phyloP scores from a whole-genome alignment of 1,139 yeast genomes.

The Geotrichum klebahnii region DNA sequence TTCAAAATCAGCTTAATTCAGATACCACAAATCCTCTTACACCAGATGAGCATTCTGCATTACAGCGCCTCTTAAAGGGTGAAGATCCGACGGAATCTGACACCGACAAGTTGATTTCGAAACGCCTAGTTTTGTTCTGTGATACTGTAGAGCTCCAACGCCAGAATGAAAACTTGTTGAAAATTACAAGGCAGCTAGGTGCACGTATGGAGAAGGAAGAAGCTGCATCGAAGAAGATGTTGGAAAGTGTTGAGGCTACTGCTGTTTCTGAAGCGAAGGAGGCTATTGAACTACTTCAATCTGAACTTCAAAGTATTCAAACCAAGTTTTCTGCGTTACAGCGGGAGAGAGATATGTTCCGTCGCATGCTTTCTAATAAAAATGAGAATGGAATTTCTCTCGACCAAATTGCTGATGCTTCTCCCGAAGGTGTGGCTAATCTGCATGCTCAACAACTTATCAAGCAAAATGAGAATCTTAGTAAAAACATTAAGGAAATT shows the following conservation, averaged over 20 bases:
- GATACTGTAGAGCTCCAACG: conserved; percentile 64
- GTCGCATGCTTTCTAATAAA: conserved; percentile 42
- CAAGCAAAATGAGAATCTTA: conserved; percentile 39
- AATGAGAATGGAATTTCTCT: conserved; percentile 26
- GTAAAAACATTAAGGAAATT: conserved; percentile 37
- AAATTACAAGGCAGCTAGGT: conserved; percentile 66
- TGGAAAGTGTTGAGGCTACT: conserved; percentile 50
- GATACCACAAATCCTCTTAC: conserved; percentile 51
- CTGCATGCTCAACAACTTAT: conserved; percentile 38
- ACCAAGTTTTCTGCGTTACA: conserved; percentile 51
- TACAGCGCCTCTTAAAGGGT: conserved; percentile 44
- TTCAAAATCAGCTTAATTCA: conserved; percentile 57
- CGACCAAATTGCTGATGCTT: conserved; percentile 22
- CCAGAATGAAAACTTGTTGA: conserved; percentile 67
- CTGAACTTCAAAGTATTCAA: conserved; percentile 53
- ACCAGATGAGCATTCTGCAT: conserved; percentile 53
- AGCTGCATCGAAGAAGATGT: conserved; percentile 41
- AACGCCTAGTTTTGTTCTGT: conserved; percentile 66
- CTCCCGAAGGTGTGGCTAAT: conserved; percentile 19
- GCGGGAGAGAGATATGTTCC: conserved; percentile 64
- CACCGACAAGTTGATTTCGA: conserved; percentile 66
- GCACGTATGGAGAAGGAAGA: conserved; percentile 60
- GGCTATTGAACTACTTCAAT: conserved; percentile 65
- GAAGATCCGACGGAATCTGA: conserved; percentile 49
- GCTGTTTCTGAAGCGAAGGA: conserved; percentile 72